Evolutionary conservation across 257 asterid species (phyloP), one percentile per base, ranked within the genome.

Genomic region (Schizonepeta tenuifolia): DNA sequence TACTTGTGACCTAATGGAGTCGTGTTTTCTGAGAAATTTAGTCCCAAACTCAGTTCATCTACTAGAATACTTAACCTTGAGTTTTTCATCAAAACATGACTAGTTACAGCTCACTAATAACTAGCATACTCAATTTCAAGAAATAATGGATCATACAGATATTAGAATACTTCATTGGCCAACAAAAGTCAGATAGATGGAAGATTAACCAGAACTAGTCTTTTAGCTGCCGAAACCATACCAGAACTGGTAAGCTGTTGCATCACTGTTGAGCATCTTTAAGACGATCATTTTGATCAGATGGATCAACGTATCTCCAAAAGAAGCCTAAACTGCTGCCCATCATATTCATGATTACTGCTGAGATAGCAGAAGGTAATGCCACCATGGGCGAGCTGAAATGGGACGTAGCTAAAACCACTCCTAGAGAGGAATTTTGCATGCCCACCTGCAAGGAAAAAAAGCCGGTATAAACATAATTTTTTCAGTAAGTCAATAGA

Each of bases 341-440:
- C 96, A 89, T 89, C 28, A 93, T 78, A 58, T 93, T 93, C 98
- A 93, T 93, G 54, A 93, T 64, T 7, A 93, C 92, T 1, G 94
- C 97, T 31, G 97, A 93, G 33, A 93, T 71, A 41, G 98, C 97
- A 0, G 97, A 78, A 46, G 97, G 97, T 69, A 93, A 66, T 13
- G 97, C 97, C 8, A 90, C 93, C 87, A 83, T 77, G 0, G 96
- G 85, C 7, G 97, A 90, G 28, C 86, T 64, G 77, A 93, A 93
- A 84, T 93, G 98, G 14, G 94, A 69, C 5, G 96, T 75, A 1
- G 98, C 98, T 66, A 93, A 79, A 77, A 93, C 97, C 78, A 93
- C 98, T 66, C 97, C 98, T 72, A 93, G 50, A 13, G 97, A 93
- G 4, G 98, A 93, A 74, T 93, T 93, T 67, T 93, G 98, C 98